These are phyloP conservation scores for Gregarina niphandrodes DNA, from an alignment of 169 alveolate genomes.

Conservation along the genomic window DNA sequence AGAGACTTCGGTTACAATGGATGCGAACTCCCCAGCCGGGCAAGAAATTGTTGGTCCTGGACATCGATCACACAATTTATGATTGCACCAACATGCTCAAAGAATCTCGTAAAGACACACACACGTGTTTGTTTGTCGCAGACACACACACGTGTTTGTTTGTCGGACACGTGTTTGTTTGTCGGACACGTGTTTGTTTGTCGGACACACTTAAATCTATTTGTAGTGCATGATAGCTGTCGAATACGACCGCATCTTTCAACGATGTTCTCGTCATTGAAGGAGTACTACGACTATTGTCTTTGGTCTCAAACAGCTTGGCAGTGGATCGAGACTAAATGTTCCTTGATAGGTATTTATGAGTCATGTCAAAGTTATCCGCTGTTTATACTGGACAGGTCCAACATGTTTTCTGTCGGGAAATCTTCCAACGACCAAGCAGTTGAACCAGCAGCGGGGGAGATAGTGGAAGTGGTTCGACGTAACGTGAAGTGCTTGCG, in stretches of 20 bases:
- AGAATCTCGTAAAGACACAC: too few species aligned
- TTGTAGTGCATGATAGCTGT: too few species aligned
- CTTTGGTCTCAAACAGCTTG: constrained; percentile 11
- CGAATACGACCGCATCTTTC: too few species aligned
- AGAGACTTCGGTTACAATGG: too few species aligned
- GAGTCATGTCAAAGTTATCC: neutral
- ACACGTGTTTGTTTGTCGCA: too few species aligned
- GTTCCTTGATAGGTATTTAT: constrained; percentile 5
- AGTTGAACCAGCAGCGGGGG: neutral
- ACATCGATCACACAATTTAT: constrained; percentile 4
- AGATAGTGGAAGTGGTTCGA: neutral
- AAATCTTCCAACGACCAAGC: neutral
- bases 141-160: too few species aligned
- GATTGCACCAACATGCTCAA: neutral
- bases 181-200: neutral
- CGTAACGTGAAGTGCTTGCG: constrained; percentile 8
- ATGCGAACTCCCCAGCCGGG: neutral
- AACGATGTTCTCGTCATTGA: neutral
- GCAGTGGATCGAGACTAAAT: constrained; percentile 9
- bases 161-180: neutral
- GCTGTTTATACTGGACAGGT: constrained; percentile 10
- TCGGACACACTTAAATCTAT: neutral
- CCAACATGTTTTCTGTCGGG: neutral
- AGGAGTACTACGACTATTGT: constrained; percentile 1
- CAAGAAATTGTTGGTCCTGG: constrained; percentile 6